Conservation (phyloP, 2,329 filamentous ascomycete species). For the Teratosphaeria destructans region DNA sequence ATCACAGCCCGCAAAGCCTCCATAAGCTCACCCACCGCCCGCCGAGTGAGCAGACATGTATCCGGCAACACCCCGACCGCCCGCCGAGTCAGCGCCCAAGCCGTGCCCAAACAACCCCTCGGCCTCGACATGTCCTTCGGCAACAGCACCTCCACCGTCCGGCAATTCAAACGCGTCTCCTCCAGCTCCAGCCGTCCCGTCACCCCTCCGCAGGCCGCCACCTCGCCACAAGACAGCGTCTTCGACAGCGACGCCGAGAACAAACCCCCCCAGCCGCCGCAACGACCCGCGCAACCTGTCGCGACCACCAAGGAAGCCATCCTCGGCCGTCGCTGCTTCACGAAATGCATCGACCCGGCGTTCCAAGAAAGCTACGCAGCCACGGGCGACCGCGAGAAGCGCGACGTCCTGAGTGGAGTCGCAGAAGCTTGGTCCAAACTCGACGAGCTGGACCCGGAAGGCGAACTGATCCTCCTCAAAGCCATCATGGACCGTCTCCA, state of each 20-base stretch:
- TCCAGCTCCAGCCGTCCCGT: slow-evolving; percentile 16
- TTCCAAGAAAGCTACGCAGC: slow-evolving; percentile 82
- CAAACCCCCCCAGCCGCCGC: slow-evolving; percentile 38
- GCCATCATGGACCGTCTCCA: slow-evolving; percentile 65
- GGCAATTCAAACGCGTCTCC: slow-evolving; percentile 82
- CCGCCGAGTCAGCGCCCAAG: slow-evolving; percentile 31
- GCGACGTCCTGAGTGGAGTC: slow-evolving; percentile 72
- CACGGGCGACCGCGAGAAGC: slow-evolving; percentile 52
- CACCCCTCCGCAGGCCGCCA: slow-evolving; percentile 9
- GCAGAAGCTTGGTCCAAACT: slow-evolving; percentile 78
- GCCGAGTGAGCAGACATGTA: slow-evolving; percentile 22
- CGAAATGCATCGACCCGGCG: slow-evolving; percentile 68
- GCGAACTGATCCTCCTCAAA: slow-evolving; percentile 74
- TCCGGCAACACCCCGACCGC: slow-evolving; percentile 33
- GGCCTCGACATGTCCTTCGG: slow-evolving; percentile 88
- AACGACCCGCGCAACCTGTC: slow-evolving; percentile 10
- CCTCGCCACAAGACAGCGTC: slow-evolving; percentile 19
- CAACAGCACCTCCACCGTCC: slow-evolving; percentile 82
- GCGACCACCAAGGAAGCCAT: slow-evolving; percentile 62
- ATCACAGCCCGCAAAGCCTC: slow-evolving; percentile 28
- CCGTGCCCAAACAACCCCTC: slow-evolving; percentile 56
- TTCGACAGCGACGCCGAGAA: slow-evolving; percentile 52
- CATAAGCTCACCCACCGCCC: slow-evolving; percentile 23
- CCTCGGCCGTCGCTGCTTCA: slow-evolving; percentile 71
- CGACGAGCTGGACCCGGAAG: slow-evolving; percentile 81